Evolutionary conservation across 2,329 filamentous ascomycete genomes (phyloP).

Genomic region (Stromatinia cepivora): DNA sequence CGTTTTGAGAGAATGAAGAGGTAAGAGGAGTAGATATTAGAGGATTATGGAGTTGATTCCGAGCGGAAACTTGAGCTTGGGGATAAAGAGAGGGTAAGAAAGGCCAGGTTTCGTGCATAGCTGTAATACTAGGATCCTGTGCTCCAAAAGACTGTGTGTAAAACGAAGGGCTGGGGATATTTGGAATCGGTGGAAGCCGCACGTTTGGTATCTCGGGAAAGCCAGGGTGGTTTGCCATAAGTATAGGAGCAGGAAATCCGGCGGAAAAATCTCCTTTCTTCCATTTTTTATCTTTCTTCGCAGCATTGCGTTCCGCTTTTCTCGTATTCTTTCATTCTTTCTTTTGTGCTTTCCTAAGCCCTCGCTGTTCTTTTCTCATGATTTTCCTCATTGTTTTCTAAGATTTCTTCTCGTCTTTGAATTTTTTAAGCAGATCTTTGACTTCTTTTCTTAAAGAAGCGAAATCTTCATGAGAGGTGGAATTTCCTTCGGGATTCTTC

Average conservation of each 20-base stretch:
- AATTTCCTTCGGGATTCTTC: conserved; percentile 20
- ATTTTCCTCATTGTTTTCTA: conserved; percentile 36
- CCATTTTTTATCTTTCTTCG: conserved; percentile 34
- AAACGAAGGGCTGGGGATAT: not conserved
- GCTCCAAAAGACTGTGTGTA: not conserved
- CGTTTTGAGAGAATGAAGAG: conserved; percentile 22
- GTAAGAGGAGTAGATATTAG: not conserved
- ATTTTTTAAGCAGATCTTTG: conserved; percentile 48
- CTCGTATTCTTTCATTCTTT: conserved; percentile 1
- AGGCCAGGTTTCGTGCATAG: not conserved
- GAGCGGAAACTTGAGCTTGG: not conserved
- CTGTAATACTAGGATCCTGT: not conserved
- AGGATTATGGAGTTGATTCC: conserved; percentile 19
- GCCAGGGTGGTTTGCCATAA: not conserved
- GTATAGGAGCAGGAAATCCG: not conserved
- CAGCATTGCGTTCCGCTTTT: conserved; percentile 27
- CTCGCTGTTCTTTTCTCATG: conserved; percentile 29
- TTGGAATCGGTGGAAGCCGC: not conserved
- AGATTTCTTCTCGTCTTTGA: conserved; percentile 46
- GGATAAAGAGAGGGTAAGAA: not conserved
- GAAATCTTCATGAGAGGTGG: conserved; percentile 37
- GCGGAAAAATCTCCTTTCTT: conserved; percentile 23
- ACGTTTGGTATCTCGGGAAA: not conserved
- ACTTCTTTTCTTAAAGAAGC: conserved; percentile 48
- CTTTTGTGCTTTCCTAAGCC: not conserved